Conservation (phyloP, 306 rosid species). For the Begonia masoniana region DNA sequence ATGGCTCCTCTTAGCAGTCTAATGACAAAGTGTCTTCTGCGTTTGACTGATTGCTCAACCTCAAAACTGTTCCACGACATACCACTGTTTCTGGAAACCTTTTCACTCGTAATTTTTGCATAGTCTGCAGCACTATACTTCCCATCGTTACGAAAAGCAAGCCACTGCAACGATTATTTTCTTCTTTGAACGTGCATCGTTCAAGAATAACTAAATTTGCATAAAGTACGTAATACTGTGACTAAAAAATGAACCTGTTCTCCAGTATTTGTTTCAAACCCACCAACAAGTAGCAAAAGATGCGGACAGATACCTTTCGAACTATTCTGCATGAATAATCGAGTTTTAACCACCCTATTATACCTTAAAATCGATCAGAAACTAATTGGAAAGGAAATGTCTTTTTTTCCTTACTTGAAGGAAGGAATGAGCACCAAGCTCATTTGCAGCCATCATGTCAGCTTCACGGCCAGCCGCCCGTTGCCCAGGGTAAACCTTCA, state of each 20-base stretch:
- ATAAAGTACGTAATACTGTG: slow-evolving; percentile 1
- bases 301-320: slow-evolving; percentile 42
- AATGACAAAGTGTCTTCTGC: slow-evolving; percentile 46
- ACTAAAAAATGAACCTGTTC: slow-evolving; percentile 58
- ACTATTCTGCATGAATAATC: slow-evolving; percentile 36
- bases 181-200: neutral
- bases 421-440: slow-evolving; percentile 64
- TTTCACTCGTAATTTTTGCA: slow-evolving; percentile 63
- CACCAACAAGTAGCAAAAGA: slow-evolving; percentile 65
- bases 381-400: neutral
- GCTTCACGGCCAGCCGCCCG: slow-evolving; percentile 78
- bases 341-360: neutral
- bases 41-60: slow-evolving; percentile 33
- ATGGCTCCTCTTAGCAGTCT: slow-evolving; percentile 66
- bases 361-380: slow-evolving; percentile 8
- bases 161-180: slow-evolving; percentile 51
- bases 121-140: slow-evolving; percentile 82
- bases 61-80: slow-evolving; percentile 67
- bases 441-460: slow-evolving; percentile 94
- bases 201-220: neutral
- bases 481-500: slow-evolving; percentile 88
- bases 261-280: slow-evolving; percentile 84
- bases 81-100: slow-evolving; percentile 28
- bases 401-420: slow-evolving; percentile 52
- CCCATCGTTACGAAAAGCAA: slow-evolving; percentile 88